These are phyloP conservation scores for Debaryomyces singareniensis DNA, from an alignment of 1,139 yeast genomes.

Conservation along the genomic window DNA sequence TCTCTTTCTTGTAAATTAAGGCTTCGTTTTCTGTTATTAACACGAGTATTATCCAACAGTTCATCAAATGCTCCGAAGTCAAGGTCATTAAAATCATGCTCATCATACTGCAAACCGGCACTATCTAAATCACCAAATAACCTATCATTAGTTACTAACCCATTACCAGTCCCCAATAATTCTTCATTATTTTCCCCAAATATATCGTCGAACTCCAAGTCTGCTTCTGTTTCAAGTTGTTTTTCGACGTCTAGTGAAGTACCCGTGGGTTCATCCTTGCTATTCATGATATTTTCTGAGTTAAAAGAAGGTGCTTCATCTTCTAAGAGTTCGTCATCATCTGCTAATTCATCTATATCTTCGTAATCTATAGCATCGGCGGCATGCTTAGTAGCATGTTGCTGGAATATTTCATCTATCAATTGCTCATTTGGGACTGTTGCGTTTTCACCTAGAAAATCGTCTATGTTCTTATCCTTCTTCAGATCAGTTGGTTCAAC, in stretches of 20 bases:
- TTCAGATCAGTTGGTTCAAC: not conserved
- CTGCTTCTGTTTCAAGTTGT: conserved; percentile 27
- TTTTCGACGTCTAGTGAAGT: conserved; percentile 25
- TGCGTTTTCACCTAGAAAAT: conserved; percentile 12
- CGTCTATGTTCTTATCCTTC: conserved; percentile 9
- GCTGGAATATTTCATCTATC: conserved; percentile 35
- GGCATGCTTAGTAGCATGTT: conserved; percentile 55
- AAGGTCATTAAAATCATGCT: conserved; percentile 36
- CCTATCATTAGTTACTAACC: conserved; percentile 4
- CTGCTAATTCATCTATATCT: conserved; percentile 92
- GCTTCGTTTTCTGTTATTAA: conserved; percentile 1
- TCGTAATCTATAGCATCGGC: conserved; percentile 95
- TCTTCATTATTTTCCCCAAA: conserved; percentile 32
- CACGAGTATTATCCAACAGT: conserved; percentile 7
- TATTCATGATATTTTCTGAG: too few species aligned
- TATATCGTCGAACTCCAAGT: conserved; percentile 43
- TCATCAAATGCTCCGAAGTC: conserved; percentile 33
- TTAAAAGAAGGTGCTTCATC: conserved; percentile 16
- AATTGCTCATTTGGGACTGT: conserved; percentile 29
- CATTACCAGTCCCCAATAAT: conserved; percentile 3
- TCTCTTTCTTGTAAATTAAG: conserved; percentile 17
- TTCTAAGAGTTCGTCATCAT: conserved; percentile 48
- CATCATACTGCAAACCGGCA: conserved; percentile 28
- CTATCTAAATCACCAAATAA: conserved; percentile 14
- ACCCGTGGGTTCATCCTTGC: conserved; percentile 1